These are phyloP conservation scores for Emericellopsis cladophorae DNA, from an alignment of 2,329 filamentous ascomycete genomes.

Conservation along the genomic window DNA sequence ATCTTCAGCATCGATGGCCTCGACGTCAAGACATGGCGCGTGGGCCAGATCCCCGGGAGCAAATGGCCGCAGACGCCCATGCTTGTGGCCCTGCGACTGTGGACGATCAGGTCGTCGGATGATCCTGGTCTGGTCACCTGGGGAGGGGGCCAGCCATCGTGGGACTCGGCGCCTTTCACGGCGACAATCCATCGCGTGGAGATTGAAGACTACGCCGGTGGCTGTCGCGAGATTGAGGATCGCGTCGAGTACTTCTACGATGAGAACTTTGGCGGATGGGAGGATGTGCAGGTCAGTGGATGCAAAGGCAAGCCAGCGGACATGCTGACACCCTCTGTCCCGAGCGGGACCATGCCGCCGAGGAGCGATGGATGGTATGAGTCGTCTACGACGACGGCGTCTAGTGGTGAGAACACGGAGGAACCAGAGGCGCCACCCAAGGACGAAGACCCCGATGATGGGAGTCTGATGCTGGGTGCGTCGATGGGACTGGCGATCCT, in stretches of 20 bases:
- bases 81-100: conserved; percentile 50
- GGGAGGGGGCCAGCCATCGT: conserved; percentile 44
- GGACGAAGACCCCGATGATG: no score
- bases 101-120: conserved; percentile 34
- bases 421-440: no score
- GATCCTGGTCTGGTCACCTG: conserved; percentile 51
- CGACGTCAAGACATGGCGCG: conserved; percentile 15
- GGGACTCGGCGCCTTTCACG: conserved; percentile 12
- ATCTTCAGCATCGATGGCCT: conserved; percentile 46
- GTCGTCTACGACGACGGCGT: no score
- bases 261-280: conserved; percentile 13
- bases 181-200: conserved; percentile 13
- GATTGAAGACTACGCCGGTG: conserved; percentile 16
- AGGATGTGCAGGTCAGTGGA: conserved; percentile 13
- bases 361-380: not conserved
- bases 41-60: conserved; percentile 33
- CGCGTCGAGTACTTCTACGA: conserved; percentile 14
- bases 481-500: no score
- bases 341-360: not conserved
- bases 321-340: not conserved
- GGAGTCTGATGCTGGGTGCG: no score
- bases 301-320: conserved; percentile 9
- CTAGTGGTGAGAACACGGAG: no score
- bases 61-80: conserved; percentile 59
- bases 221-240: conserved; percentile 9